These are phyloP conservation scores for Scedosporium minutisporum DNA, from an alignment of 2,329 filamentous ascomycete species.

Conservation along the genomic window DNA sequence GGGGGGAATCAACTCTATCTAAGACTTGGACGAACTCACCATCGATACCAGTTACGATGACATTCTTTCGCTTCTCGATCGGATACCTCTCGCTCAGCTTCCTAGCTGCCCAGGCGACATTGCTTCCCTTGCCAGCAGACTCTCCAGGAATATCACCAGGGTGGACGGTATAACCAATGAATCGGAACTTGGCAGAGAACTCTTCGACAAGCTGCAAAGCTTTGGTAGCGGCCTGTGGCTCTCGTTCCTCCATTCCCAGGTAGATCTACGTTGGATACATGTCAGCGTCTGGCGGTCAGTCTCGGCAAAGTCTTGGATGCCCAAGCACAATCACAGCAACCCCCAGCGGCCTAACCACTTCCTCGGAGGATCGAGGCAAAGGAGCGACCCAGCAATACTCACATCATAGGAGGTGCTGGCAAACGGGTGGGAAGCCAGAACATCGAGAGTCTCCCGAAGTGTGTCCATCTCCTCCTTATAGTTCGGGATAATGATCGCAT, in stretches of 20 bases:
- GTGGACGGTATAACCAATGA: conserved; percentile 59
- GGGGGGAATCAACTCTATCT: not conserved
- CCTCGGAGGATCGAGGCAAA: not conserved
- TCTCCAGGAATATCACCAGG: conserved; percentile 57
- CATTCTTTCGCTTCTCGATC: conserved; percentile 42
- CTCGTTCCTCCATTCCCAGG: conserved; percentile 63
- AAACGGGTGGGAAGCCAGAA: conserved; percentile 56
- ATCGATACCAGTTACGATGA: conserved; percentile 64
- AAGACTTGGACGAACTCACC: conserved; percentile 36
- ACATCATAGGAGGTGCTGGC: conserved; percentile 60
- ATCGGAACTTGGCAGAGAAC: conserved; percentile 55
- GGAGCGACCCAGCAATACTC: no score
- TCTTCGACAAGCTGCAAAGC: conserved; percentile 51
- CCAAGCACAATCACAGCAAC: not conserved
- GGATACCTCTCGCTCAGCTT: conserved; percentile 54
- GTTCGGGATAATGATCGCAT: conserved; percentile 62
- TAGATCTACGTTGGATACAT: conserved; percentile 42
- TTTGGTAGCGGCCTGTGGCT: conserved; percentile 50
- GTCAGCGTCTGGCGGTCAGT: not conserved
- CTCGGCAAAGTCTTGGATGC: not conserved
- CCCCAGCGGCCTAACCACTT: not conserved
- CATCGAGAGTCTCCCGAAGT: conserved; percentile 57
- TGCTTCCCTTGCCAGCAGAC: conserved; percentile 65
- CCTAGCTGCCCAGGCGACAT: conserved; percentile 60
- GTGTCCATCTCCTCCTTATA: conserved; percentile 66